Conservation (phyloP, 768 basidiomycete species). For the Collybia nuda region DNA sequence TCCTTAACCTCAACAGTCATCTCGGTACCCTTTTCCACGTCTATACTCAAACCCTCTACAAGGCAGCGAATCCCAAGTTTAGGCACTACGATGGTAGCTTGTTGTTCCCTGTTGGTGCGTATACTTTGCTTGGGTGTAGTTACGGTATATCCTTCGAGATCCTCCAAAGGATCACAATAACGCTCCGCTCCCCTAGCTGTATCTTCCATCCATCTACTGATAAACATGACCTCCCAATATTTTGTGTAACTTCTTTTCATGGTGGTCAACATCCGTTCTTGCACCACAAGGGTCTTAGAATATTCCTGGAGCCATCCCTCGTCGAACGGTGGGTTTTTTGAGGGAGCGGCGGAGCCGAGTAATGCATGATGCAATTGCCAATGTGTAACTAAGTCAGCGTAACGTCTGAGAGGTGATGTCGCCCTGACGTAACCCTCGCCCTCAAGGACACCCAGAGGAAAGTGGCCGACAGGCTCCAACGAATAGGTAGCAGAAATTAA, state of each 20-base stretch:
- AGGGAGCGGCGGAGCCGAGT: conserved; percentile 33
- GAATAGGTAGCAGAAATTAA: conserved; percentile 41
- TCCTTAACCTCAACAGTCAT: background rate
- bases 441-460: conserved; percentile 62
- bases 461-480: conserved; percentile 62
- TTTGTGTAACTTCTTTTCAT: conserved; percentile 26
- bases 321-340: conserved; percentile 40
- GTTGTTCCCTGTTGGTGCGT: background rate
- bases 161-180: conserved; percentile 9
- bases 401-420: conserved; percentile 89
- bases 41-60: background rate
- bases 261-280: conserved; percentile 32
- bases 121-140: background rate
- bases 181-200: conserved; percentile 15
- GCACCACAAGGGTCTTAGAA: conserved; percentile 31
- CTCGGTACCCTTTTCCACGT: background rate
- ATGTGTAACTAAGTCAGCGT: conserved; percentile 76
- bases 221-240: conserved; percentile 34
- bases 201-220: conserved; percentile 37
- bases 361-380: conserved; percentile 92
- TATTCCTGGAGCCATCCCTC: conserved; percentile 43
- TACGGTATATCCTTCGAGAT: conserved; percentile 7
- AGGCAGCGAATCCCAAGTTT: conserved; percentile 1
- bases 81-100: conserved; percentile 6
- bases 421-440: conserved; percentile 80